Evolutionary conservation across 1,284 basidiomycete genomes (phyloP), one percentile per base, ranked within the genome.

Genomic region (Austroboletus olivaceoglutinosus): DNA sequence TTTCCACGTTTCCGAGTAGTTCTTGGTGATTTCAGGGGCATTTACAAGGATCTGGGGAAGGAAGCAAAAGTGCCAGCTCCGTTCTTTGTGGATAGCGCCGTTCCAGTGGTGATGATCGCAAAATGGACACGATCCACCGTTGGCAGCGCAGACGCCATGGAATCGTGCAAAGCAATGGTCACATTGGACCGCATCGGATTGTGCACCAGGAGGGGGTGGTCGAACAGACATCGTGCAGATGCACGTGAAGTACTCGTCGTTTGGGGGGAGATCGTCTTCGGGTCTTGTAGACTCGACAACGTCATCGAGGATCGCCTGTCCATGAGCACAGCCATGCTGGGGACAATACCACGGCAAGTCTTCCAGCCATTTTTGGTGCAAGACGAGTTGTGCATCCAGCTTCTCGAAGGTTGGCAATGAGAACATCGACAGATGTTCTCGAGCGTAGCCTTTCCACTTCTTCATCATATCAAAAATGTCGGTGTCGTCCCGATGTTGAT

Each of bases 41-140:
- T 74, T 76, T 22, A 78, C 62, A 22, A 89, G 76, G 47, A 89
- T 80, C 19, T 78, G 75, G 3, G 88, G 85, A 30, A 91, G 76
- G 67, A 81, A 88, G 63, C 81, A 86, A 70, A 86, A 91, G 62
- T 91, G 87, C 80, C 83, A 91, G 58, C 75, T 86, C 44, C 89
- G 82, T 52, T 86, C 80, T 65, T 89, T 90, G 65, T 82, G 81
- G 50, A 91, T 83, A 8, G 84, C 78, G 25, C 89, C 89, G 58
- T 91, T 89, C 89, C 89, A 91, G 59, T 91, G 89, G 56, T 89
- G 85, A 58, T 91, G 88, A 57, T 91, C 89, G 59, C 89, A 91
- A 73, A 91, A 91, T 0, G 89, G 89, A 63, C 89, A 91, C 9
- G 89, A 91, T 33, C 89, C 89, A n/a, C 89, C 89, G 57, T 85